A percentile compares a stretch with the other conserved stretches of the same genome.
Evolutionary conservation across 331 rosid genomes (phyloP).

Genomic region (Stylosanthes scabra): DNA sequence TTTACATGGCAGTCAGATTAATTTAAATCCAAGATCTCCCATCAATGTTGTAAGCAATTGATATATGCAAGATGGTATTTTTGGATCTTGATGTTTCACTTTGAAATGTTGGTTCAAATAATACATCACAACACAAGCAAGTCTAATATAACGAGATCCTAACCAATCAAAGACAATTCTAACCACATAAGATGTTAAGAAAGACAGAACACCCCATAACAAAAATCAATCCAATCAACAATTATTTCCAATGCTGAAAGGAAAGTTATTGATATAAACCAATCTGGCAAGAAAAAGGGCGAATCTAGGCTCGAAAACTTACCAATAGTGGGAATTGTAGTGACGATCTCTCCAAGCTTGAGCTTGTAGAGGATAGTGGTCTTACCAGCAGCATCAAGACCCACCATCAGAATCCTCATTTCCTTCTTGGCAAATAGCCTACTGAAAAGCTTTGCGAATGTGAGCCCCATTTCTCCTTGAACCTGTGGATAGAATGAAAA

Average conservation of each 20-base stretch:
- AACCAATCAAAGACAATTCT: background rate
- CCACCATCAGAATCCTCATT: constrained; percentile 99
- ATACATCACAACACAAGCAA: background rate
- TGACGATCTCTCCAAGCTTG: constrained; percentile 99
- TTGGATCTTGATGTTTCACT: constrained; percentile 11
- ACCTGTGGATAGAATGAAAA: constrained; percentile 32
- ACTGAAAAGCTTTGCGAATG: constrained; percentile 98
- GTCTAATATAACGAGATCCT: background rate
- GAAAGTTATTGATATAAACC: background rate
- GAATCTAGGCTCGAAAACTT: constrained; percentile 40
- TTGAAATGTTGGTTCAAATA: background rate
- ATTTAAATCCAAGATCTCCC: constrained; percentile 14
- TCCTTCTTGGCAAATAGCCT: constrained; percentile 99
- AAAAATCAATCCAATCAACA: background rate
- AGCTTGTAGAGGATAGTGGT: constrained; percentile 99
- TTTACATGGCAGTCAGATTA: background rate
- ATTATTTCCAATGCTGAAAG: background rate
- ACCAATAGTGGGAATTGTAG: constrained; percentile 99
- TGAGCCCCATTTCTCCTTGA: constrained; percentile 86
- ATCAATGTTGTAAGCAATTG: background rate
- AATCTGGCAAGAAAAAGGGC: background rate
- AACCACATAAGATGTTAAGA: background rate
- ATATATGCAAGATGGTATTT: constrained; percentile 6
- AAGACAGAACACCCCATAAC: background rate
- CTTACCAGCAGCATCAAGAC: constrained; percentile 99